phyloP scores from a whole-genome alignment of 2,329 filamentous ascomycete species.

The Trichophaea hybrida region DNA sequence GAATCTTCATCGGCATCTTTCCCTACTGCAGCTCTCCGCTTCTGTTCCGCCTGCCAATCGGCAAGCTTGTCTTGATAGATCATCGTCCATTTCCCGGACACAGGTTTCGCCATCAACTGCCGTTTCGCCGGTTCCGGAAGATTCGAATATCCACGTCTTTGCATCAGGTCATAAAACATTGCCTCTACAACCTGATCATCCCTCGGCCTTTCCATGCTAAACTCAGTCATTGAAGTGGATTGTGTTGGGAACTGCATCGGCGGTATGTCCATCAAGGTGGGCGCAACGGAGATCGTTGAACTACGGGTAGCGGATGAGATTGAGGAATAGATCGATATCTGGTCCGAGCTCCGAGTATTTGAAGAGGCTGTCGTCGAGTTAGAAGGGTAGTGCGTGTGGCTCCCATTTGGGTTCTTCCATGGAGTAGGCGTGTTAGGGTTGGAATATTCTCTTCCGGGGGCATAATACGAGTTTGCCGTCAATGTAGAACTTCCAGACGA shows the following conservation, averaged over 20 bases:
- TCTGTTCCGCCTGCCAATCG: constrained; percentile 89
- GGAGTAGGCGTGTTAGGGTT: constrained; percentile 26
- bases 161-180: constrained; percentile 87
- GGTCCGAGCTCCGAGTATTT: constrained; percentile 16
- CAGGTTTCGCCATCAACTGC: constrained; percentile 91
- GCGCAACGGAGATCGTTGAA: constrained; percentile 17
- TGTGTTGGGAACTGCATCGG: constrained; percentile 12
- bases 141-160: constrained; percentile 95
- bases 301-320: constrained; percentile 20
- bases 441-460: constrained; percentile 33
- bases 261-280: constrained; percentile 14
- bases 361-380: constrained; percentile 5
- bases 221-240: constrained; percentile 29
- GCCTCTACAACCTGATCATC: constrained; percentile 77
- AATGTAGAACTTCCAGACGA: constrained; percentile 51
- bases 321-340: constrained; percentile 18
- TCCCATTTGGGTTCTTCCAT: constrained; percentile 42
- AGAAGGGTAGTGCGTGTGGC: constrained; percentile 45
- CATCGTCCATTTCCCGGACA: constrained; percentile 93
- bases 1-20: constrained; percentile 61
- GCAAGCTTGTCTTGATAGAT: constrained; percentile 89
- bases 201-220: constrained; percentile 46
- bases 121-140: constrained; percentile 83
- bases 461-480: constrained; percentile 50
- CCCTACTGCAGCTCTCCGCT: constrained; percentile 61